phyloP scores from a whole-genome alignment of 2,329 filamentous ascomycete species.

The Periconia sp. region DNA sequence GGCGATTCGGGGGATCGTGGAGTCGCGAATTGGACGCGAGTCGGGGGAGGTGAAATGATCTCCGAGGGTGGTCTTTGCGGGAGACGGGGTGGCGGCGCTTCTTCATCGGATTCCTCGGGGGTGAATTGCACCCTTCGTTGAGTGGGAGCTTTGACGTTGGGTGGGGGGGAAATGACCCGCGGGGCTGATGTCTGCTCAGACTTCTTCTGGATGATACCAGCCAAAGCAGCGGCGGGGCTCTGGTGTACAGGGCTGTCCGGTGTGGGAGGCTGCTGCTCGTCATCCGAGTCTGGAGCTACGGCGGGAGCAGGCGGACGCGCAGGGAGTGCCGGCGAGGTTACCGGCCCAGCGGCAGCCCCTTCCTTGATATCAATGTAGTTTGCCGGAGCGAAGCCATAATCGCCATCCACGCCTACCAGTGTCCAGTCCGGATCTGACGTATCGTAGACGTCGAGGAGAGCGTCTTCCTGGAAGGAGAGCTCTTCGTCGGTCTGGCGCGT shows the following conservation, averaged over 20 bases:
- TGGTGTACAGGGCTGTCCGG: constrained; percentile 54
- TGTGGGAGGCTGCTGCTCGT: constrained; percentile 50
- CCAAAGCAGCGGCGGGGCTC: constrained; percentile 65
- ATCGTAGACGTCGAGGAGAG: constrained; percentile 83
- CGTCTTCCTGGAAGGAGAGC: constrained; percentile 91
- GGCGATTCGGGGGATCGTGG: constrained; percentile 48
- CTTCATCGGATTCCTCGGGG: constrained; percentile 72
- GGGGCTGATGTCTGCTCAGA: constrained; percentile 45
- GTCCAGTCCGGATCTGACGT: constrained; percentile 96
- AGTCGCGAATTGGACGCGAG: constrained; percentile 42
- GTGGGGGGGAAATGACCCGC: constrained; percentile 54
- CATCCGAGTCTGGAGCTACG: constrained; percentile 51
- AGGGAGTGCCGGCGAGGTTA: constrained; percentile 45
- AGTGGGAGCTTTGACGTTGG: constrained; percentile 55
- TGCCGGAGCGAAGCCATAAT: constrained; percentile 92
- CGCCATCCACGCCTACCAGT: constrained; percentile 79
- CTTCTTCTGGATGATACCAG: constrained; percentile 58
- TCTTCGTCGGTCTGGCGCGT: constrained; percentile 97
- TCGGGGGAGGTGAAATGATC: constrained; percentile 56
- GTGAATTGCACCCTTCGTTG: constrained; percentile 62
- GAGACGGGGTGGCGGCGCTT: constrained; percentile 63
- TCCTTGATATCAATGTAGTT: constrained; percentile 87
- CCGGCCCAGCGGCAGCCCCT: constrained; percentile 45
- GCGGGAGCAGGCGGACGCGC: constrained; percentile 45
- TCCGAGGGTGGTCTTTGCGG: constrained; percentile 68